Evolutionary conservation across 306 rosid genomes (phyloP).

Genomic region (Gynostemma pentaphyllum): DNA sequence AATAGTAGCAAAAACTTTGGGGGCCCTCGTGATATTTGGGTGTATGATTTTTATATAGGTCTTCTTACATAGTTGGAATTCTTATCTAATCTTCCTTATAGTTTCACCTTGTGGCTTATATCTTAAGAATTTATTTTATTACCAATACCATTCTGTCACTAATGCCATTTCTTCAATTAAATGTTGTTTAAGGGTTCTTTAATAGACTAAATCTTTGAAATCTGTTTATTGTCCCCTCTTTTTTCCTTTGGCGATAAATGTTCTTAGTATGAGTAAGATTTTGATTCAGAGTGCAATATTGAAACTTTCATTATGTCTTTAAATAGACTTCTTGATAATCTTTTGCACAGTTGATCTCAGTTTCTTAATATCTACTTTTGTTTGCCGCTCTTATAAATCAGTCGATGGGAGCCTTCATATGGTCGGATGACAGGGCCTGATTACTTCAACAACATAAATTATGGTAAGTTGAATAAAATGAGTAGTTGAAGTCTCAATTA

Average conservation of each 20-base stretch:
- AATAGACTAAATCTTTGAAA: neutral
- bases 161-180: neutral
- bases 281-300: neutral
- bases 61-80: neutral
- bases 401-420: conserved; percentile 88
- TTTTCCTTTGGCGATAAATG: neutral
- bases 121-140: neutral
- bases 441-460: conserved; percentile 54
- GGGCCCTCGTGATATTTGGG: neutral
- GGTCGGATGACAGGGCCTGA: conserved; percentile 82
- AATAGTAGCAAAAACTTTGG: neutral
- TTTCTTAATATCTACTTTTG: conserved; percentile 21
- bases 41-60: neutral
- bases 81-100: neutral
- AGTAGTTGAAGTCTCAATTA: neutral
- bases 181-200: neutral
- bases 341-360: conserved; percentile 4
- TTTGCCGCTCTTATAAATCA: conserved; percentile 25
- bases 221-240: neutral
- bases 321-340: neutral
- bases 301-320: neutral
- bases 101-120: neutral
- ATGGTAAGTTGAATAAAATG: conserved; percentile 40
- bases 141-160: neutral
- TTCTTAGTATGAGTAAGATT: neutral